phyloP scores from a whole-genome alignment of 306 rosid species.

The Bauhinia variegata region DNA sequence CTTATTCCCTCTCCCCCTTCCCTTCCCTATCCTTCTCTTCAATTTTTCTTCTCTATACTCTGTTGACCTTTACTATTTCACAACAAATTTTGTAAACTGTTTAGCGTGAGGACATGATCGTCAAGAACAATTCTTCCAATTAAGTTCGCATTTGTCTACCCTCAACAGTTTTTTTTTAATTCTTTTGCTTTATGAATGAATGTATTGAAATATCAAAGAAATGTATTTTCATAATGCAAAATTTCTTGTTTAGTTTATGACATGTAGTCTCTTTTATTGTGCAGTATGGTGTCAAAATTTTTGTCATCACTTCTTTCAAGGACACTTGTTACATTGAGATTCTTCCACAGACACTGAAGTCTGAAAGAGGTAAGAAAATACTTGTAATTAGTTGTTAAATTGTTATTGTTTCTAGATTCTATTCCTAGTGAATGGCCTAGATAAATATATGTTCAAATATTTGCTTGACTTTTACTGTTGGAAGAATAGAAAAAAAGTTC shows the following conservation, averaged over 20 bases:
- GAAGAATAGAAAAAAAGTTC: neutral
- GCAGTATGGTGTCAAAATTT: slow-evolving; percentile 95
- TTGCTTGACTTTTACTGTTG: slow-evolving; percentile 3
- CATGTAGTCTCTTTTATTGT: slow-evolving; percentile 33
- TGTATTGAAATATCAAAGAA: neutral
- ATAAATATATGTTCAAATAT: neutral
- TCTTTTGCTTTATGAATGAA: neutral
- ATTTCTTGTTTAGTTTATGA: slow-evolving; percentile 22
- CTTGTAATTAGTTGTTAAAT: neutral
- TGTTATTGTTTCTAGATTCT: neutral
- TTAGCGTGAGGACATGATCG: too few species aligned
- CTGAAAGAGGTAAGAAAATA: slow-evolving; percentile 67
- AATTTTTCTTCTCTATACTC: too few species aligned
- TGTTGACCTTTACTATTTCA: too few species aligned
- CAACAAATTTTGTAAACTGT: too few species aligned
- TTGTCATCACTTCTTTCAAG: slow-evolving; percentile 87
- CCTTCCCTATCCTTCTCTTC: too few species aligned
- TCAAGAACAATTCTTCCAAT: too few species aligned
- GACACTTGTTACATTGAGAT: slow-evolving; percentile 94
- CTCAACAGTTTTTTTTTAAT: too few species aligned
- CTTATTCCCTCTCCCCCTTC: too few species aligned
- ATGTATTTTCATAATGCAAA: neutral
- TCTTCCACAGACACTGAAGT: slow-evolving; percentile 75
- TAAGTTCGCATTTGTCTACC: neutral
- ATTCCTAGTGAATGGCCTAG: slow-evolving; percentile 5